A percentile compares a stretch with the other conserved stretches of the same genome.
These are phyloP conservation scores for Pichia sp. DNA, from an alignment of 1,139 yeast species.

Conservation along the genomic window DNA sequence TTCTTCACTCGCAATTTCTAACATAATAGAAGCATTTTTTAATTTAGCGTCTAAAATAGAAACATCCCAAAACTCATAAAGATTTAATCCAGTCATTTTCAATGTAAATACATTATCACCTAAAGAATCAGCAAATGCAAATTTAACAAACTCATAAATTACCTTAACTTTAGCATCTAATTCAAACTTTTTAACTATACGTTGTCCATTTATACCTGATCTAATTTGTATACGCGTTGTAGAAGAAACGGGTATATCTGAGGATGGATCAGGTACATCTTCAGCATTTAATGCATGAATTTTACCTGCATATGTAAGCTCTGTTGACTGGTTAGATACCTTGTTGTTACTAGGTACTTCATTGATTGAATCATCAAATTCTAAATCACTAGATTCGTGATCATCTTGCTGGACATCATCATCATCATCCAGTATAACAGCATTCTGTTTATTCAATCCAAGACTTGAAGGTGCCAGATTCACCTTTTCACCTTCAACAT, in stretches of 20 bases:
- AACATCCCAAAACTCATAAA: conserved; percentile 50
- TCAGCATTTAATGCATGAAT: conserved; percentile 19
- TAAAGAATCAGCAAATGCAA: conserved; percentile 44
- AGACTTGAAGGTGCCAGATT: conserved; percentile 8
- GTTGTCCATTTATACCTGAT: conserved; percentile 71
- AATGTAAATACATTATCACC: conserved; percentile 49
- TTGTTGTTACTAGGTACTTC: not conserved
- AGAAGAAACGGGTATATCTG: conserved; percentile 34
- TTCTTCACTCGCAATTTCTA: conserved; percentile 41
- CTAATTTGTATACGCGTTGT: conserved; percentile 82
- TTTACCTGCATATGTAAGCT: conserved; percentile 25
- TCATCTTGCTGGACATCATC: not conserved
- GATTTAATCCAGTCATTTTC: conserved; percentile 59
- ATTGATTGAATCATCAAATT: conserved; percentile 23
- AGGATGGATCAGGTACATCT: conserved; percentile 55
- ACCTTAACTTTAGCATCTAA: conserved; percentile 51
- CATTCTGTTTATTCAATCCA: conserved; percentile 17
- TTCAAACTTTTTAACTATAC: conserved; percentile 70
- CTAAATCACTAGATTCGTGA: conserved; percentile 13
- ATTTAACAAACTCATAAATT: conserved; percentile 55
- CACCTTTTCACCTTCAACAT: conserved; percentile 53
- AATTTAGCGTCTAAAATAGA: conserved; percentile 73
- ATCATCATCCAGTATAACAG: not conserved
- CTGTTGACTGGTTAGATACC: not conserved
- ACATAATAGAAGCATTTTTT: conserved; percentile 70